These are phyloP conservation scores for Amorphotheca resinae DNA, from an alignment of 495 filamentous ascomycete species.

Conservation along the genomic window DNA sequence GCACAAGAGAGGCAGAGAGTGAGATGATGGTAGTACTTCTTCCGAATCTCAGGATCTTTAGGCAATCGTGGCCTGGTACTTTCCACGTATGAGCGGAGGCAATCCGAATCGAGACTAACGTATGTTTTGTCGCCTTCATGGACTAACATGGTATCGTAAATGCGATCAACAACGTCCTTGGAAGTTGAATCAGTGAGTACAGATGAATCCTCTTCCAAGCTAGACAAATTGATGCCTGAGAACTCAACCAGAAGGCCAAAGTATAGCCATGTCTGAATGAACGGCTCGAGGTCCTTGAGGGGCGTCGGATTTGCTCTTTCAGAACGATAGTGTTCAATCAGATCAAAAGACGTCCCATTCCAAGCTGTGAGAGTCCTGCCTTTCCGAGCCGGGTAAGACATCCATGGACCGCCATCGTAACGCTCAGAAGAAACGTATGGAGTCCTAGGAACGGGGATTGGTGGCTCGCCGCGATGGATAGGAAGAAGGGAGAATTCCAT, in stretches of 20 bases:
- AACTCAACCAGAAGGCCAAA: constrained; percentile 13
- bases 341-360: background rate
- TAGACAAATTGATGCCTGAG: background rate
- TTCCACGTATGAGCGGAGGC: background rate
- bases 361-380: background rate
- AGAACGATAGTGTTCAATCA: background rate
- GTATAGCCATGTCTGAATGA: constrained; percentile 13
- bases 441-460: constrained; percentile 2
- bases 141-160: constrained; percentile 7
- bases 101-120: background rate
- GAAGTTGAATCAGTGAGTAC: background rate
- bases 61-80: background rate
- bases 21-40: constrained; percentile 4
- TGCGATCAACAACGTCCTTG: background rate
- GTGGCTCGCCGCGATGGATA: background rate
- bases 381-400: constrained; percentile 4
- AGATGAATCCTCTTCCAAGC: background rate
- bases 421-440: constrained; percentile 4
- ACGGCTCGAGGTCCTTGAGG: constrained; percentile 1
- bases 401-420: constrained; percentile 9
- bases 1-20: constrained; percentile 6
- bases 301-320: constrained; percentile 4
- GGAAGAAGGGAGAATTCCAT: constrained; percentile 7
- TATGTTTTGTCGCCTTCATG: constrained; percentile 3
- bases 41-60: background rate